Evolutionary conservation across 768 basidiomycete genomes (phyloP), one percentile per base, ranked within the genome.

Genomic region (Xerocomellus amylosporus): DNA sequence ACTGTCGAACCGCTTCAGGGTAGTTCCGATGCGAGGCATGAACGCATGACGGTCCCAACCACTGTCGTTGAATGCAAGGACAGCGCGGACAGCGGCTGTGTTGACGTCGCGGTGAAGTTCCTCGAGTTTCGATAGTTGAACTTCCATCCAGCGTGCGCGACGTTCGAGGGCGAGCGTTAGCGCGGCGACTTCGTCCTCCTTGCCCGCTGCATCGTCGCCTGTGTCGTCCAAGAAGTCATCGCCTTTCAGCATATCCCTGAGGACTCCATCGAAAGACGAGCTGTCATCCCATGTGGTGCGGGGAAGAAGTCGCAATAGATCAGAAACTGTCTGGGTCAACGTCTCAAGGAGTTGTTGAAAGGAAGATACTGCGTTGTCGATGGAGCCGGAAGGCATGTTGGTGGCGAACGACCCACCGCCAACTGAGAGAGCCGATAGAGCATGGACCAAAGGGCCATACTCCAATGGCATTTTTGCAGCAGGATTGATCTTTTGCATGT

Each of bases 101-200:
- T 93, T 94, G 72, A 93, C 93, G 60, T 93, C 91, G 28, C 88
- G 86, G 61, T 94, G 91, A 33, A 93, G 77, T 64, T 91, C 91
- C 69, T 94, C 91, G 34, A 94, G 75, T 67, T 93, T 93, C 0
- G 88, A 89, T 17, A 94, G 71, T 68, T 93, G 91, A 20, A 91
- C 88, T 71, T 93, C 90, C 88, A 94, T 93, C 90, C 91, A 94
- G 40, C 89, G 79, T 15, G 91, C 92, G n/a, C 92, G 87, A 56
- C 88, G 85, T 67, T 92, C 90, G 42, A 94, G 79, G 8, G 90
- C 90, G 46, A 87, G 74, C 2, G 90, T 93, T 55, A 93, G 74
- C 17, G 87, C 87, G 3, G 87, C 88, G 8, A 93, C 90, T 65
- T 94, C 91, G 63, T 92, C 90, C 58, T 91, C 89, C 62, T 83